Evolutionary conservation across 148 eudicot species (phyloP).

Genomic region (Chenopodium suecicum): DNA sequence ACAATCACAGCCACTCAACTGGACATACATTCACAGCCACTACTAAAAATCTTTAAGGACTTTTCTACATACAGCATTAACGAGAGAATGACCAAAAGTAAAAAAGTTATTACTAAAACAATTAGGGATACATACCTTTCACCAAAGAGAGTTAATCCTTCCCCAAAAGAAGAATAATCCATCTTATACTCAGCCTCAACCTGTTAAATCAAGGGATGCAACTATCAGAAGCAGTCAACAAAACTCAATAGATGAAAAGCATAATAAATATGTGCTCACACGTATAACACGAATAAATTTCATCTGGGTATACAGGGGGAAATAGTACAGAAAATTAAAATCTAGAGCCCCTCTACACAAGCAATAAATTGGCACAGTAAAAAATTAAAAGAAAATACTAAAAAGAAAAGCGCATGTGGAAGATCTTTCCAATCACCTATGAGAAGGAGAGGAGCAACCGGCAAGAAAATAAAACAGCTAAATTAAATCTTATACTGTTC

Average conservation of each 20-base stretch:
- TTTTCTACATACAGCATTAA: neutral
- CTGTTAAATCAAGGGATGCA: constrained; percentile 34
- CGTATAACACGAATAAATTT: neutral
- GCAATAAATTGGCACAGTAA: neutral
- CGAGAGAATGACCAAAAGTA: neutral
- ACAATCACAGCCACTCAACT: neutral
- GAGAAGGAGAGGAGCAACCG: neutral
- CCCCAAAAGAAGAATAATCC: constrained; percentile 65
- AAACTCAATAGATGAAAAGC: neutral
- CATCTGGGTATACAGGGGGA: neutral
- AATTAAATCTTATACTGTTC: neutral
- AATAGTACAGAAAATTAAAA: neutral
- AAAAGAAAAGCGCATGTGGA: neutral
- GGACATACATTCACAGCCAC: neutral
- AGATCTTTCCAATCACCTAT: neutral
- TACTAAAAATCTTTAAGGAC: neutral
- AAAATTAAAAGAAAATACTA: too few species aligned
- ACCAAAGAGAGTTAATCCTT: constrained; percentile 82
- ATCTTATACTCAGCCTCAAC: constrained; percentile 57
- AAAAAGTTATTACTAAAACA: neutral
- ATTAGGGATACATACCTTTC: constrained; percentile 49
- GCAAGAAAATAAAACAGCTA: neutral
- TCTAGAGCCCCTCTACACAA: neutral
- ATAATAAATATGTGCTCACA: neutral
- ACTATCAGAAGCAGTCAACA: constrained; percentile 12